A percentile compares a stretch with the other conserved stretches of the same genome.
Evolutionary conservation across 495 filamentous ascomycete genomes (phyloP).

Genomic region (Aspergillus leporis): DNA sequence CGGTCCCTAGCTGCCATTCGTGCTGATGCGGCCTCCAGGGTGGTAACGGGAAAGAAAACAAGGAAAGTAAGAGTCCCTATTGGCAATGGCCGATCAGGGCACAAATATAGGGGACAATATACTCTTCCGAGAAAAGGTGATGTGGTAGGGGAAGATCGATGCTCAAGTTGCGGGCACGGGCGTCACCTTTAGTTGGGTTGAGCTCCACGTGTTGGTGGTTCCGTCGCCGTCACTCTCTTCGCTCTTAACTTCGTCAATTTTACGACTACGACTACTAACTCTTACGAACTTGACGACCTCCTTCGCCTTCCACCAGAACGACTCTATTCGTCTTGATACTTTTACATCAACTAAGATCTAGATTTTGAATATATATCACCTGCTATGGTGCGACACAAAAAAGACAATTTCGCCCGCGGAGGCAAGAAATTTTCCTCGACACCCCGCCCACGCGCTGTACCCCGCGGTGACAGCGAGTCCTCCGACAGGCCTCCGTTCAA

Average conservation of each 20-base stretch:
- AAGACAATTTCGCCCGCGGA: slow-evolving; percentile 75
- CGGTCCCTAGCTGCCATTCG: slow-evolving; percentile 94
- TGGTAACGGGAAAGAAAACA: slow-evolving; percentile 32
- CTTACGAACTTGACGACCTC: neutral
- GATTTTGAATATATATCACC: neutral
- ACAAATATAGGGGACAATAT: slow-evolving; percentile 13
- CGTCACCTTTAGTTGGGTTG: slow-evolving; percentile 14
- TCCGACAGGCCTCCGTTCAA: slow-evolving; percentile 65
- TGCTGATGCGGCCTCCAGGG: slow-evolving; percentile 91
- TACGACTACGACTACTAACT: no score
- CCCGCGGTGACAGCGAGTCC: slow-evolving; percentile 43
- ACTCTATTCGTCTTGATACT: neutral
- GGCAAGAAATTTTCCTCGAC: slow-evolving; percentile 62
- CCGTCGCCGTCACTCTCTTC: neutral
- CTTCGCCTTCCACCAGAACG: neutral
- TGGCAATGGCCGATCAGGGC: slow-evolving; percentile 7
- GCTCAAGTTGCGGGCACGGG: slow-evolving; percentile 10
- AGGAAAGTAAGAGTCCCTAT: neutral
- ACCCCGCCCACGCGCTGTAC: slow-evolving; percentile 48
- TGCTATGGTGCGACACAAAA: slow-evolving; percentile 85
- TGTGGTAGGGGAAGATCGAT: slow-evolving; percentile 21
- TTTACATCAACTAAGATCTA: neutral
- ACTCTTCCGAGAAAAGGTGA: slow-evolving; percentile 16
- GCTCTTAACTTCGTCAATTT: no score
- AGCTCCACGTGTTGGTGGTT: slow-evolving; percentile 23